A percentile compares a stretch with the other conserved stretches of the same genome.
Conservation (phyloP, 1,284 basidiomycete genomes). For the Quambalaria eucalypti region DNA sequence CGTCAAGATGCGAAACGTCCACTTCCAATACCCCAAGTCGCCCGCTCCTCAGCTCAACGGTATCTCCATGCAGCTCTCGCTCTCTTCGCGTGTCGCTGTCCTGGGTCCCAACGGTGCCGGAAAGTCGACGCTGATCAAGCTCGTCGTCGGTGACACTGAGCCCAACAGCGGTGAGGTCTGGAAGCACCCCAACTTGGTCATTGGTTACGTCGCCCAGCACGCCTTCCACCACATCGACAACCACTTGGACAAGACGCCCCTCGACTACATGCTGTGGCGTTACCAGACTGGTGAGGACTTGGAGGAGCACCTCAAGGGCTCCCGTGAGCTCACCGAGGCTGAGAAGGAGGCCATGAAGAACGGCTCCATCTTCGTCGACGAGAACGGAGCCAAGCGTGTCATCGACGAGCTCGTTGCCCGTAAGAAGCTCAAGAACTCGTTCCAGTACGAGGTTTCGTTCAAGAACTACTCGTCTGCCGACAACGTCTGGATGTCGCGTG, state of each 20-base stretch:
- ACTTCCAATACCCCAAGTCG: constrained; percentile 45
- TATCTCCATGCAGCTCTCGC: constrained; percentile 46
- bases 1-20: constrained; percentile 46
- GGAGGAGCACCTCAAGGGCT: constrained; percentile 45
- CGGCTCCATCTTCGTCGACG: constrained; percentile 41
- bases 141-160: constrained; percentile 46
- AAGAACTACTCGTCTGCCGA: constrained; percentile 47
- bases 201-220: constrained; percentile 48
- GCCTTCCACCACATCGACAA: constrained; percentile 48
- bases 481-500: constrained; percentile 43
- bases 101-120: constrained; percentile 47
- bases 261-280: constrained; percentile 48
- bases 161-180: constrained; percentile 43
- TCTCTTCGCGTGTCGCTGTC: constrained; percentile 47
- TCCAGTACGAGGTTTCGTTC: constrained; percentile 47
- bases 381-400: constrained; percentile 44
- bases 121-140: constrained; percentile 47
- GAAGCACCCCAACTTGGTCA: constrained; percentile 48
- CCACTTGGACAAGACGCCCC: constrained; percentile 47
- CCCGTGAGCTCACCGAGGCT: constrained; percentile 32
- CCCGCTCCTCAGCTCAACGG: constrained; percentile 44
- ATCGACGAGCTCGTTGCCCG: constrained; percentile 44
- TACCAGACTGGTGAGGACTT: constrained; percentile 48
- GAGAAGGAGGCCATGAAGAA: constrained; percentile 43
- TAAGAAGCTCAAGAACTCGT: constrained; percentile 48